A percentile compares a stretch with the other conserved stretches of the same genome.
Conservation (phyloP, 371 early-diverging fungal species). For the Lichtheimia hyalospora region DNA sequence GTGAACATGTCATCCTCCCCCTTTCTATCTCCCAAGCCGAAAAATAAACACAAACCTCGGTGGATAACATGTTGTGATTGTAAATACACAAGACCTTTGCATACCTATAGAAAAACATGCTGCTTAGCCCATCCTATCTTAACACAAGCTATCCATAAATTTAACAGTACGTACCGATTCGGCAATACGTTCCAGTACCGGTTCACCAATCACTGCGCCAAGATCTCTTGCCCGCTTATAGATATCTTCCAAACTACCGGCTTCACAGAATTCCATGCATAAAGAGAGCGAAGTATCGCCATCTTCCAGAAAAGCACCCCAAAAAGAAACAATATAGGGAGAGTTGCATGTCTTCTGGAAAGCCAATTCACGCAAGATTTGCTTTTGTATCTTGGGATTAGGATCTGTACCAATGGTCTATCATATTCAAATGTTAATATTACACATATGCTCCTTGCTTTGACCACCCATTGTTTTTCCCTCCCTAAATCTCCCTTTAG, state of each 20-base stretch:
- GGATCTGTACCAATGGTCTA: conserved; percentile 70
- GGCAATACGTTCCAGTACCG: conserved; percentile 77
- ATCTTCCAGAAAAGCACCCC: conserved; percentile 91
- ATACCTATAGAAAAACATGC: conserved; percentile 39
- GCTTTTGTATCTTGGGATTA: conserved; percentile 71
- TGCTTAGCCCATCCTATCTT: neutral
- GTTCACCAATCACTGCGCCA: conserved; percentile 72
- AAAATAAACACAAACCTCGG: conserved; percentile 44
- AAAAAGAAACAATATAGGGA: conserved; percentile 91
- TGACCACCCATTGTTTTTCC: neutral
- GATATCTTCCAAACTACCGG: conserved; percentile 80
- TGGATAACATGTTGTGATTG: conserved; percentile 86
- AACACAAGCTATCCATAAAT: neutral
- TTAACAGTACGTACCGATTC: conserved; percentile 61
- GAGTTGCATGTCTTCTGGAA: conserved; percentile 88
- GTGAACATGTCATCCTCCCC: too few relatives aligned
- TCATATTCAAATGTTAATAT: neutral
- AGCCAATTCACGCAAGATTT: conserved; percentile 90
- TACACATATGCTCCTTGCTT: neutral
- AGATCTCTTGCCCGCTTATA: conserved; percentile 69
- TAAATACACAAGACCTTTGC: conserved; percentile 78
- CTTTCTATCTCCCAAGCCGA: too few relatives aligned
- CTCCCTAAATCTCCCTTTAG: neutral
- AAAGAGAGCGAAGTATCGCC: conserved; percentile 86
- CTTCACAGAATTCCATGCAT: conserved; percentile 94